phyloP scores from a whole-genome alignment of 306 rosid species.

The Psophocarpus tetragonolobus region DNA sequence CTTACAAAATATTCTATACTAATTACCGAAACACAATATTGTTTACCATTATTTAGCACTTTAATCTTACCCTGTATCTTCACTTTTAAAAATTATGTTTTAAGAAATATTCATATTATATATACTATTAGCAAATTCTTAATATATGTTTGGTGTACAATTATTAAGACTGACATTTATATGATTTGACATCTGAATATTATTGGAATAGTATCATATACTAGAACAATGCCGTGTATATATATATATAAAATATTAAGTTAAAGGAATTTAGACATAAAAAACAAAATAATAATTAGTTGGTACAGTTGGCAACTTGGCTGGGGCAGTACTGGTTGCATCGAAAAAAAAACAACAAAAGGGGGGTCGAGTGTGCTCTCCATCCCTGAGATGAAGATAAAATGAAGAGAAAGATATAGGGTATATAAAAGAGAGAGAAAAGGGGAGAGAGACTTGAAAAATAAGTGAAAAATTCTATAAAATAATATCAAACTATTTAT shows the following conservation, averaged over 20 bases:
- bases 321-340: neutral
- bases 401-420: neutral
- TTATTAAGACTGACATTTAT: neutral
- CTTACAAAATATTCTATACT: neutral
- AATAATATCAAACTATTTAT: too few relatives aligned
- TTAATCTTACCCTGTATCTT: neutral
- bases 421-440: too few relatives aligned
- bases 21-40: neutral
- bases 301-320: constrained; percentile 33
- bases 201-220: constrained; percentile 23
- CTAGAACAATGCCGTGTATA: constrained; percentile 19
- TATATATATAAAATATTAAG: too few relatives aligned
- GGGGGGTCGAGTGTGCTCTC: neutral
- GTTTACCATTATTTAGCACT: neutral
- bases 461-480: neutral
- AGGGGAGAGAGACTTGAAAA: neutral
- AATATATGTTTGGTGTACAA: neutral
- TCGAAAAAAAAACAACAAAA: too few relatives aligned
- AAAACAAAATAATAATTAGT: constrained; percentile 32
- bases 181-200: constrained; percentile 27
- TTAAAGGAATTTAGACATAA: constrained; percentile 25
- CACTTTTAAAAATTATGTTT: neutral
- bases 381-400: neutral
- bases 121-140: neutral
- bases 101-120: neutral